These are phyloP conservation scores for Oryza glaberrima DNA, from an alignment of 176 grass and related monocot species.

Conservation along the genomic window DNA sequence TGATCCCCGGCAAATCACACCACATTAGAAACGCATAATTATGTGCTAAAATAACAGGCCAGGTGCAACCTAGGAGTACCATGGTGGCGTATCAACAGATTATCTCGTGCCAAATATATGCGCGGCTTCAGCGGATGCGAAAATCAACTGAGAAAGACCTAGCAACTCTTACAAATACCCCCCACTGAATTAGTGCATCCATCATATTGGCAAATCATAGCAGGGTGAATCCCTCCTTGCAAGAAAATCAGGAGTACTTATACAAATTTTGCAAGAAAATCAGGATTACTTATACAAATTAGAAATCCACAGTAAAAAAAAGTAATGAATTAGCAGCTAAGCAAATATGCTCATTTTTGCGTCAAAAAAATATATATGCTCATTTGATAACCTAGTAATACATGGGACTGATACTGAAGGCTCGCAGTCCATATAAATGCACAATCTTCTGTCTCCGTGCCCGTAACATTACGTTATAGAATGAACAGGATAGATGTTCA, in stretches of 20 bases:
- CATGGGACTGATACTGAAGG: neutral
- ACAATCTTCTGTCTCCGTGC: neutral
- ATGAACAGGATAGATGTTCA: neutral
- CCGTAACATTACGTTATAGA: neutral
- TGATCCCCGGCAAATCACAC: slow-evolving; percentile 47
- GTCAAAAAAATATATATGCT: neutral
- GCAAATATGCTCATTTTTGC: neutral
- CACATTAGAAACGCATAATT: slow-evolving; percentile 33
- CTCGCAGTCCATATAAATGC: neutral
- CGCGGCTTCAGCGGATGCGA: neutral
- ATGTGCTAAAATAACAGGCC: slow-evolving; percentile 7
- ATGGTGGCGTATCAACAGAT: neutral
- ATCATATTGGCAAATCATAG: neutral
- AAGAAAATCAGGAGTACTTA: too few species aligned
- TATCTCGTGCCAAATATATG: neutral
- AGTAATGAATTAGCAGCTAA: neutral
- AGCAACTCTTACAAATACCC: neutral
- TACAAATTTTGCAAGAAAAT: neutral
- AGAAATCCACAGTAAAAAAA: neutral
- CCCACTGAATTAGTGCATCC: slow-evolving; percentile 20
- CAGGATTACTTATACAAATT: neutral
- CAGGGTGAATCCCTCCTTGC: neutral
- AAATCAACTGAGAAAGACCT: neutral
- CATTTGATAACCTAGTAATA: neutral
- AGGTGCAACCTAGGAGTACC: neutral